These are phyloP conservation scores for Syzygium malaccense DNA, from an alignment of 441 rosid genomes.

Conservation along the genomic window DNA sequence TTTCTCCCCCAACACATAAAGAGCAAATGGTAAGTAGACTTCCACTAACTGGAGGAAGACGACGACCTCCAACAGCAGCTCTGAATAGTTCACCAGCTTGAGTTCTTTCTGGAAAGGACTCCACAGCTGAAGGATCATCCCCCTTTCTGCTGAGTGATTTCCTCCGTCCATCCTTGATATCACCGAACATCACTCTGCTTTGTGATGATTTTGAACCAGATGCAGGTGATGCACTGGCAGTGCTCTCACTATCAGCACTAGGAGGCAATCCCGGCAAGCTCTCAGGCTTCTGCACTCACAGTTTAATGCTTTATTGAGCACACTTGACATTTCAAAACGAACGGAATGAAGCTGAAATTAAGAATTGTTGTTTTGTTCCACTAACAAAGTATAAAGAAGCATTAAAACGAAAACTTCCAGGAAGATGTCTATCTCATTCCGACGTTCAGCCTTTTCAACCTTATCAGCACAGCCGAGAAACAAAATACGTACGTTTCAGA, in stretches of 20 bases:
- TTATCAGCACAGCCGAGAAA: background rate
- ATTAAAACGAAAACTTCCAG: background rate
- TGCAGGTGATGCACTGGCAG: constrained; percentile 56
- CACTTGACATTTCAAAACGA: background rate
- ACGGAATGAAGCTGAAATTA: background rate
- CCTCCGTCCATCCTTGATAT: constrained; percentile 37
- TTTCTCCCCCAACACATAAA: background rate
- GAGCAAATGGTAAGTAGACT: background rate
- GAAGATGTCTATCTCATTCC: background rate
- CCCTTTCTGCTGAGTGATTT: constrained; percentile 51
- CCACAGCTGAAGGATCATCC: constrained; percentile 34
- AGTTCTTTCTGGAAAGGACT: constrained; percentile 59
- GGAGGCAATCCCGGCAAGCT: constrained; percentile 40
- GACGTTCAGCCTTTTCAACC: background rate
- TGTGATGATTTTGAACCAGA: constrained; percentile 60
- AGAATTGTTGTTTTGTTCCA: background rate
- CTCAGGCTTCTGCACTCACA: constrained; percentile 64
- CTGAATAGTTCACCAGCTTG: constrained; percentile 74
- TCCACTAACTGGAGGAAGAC: constrained; percentile 53
- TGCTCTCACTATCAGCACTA: constrained; percentile 56
- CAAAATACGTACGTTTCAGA: background rate
- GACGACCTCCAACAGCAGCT: constrained; percentile 46
- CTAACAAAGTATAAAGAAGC: background rate
- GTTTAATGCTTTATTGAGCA: background rate
- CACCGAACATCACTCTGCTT: constrained; percentile 24